Evolutionary conservation across 495 filamentous ascomycete species (phyloP).

Genomic region (Penicillium cinerascens): DNA sequence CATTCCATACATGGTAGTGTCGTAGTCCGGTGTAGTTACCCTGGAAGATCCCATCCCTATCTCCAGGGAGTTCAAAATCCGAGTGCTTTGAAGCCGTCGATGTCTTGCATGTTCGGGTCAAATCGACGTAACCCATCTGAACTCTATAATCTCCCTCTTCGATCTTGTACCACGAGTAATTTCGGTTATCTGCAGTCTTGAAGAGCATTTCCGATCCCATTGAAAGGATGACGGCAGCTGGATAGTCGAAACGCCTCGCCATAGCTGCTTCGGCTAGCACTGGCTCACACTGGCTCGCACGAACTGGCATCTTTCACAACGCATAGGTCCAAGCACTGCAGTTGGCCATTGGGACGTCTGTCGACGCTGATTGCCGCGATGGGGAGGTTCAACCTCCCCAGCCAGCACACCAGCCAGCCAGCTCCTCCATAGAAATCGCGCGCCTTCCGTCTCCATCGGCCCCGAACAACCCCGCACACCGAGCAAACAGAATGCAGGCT

Average conservation of each 20-base stretch:
- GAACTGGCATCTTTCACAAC: background rate
- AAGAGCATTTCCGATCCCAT: background rate
- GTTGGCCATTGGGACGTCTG: background rate
- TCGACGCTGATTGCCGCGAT: background rate
- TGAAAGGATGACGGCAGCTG: background rate
- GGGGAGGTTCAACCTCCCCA: conserved; percentile 41
- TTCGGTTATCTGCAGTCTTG: background rate
- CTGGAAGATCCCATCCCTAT: background rate
- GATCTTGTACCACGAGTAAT: background rate
- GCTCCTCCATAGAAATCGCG: conserved; percentile 56
- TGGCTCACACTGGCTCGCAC: background rate
- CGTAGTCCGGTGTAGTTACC: background rate
- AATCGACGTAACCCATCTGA: background rate
- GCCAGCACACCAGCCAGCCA: conserved; percentile 74
- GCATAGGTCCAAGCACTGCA: background rate
- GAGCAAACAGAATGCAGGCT: conserved; percentile 73
- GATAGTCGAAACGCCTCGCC: background rate
- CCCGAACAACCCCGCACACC: conserved; percentile 56
- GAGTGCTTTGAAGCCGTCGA: background rate
- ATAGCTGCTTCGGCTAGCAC: background rate
- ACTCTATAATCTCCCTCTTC: background rate
- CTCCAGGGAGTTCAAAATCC: background rate
- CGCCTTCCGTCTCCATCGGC: conserved; percentile 52
- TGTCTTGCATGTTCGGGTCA: background rate
- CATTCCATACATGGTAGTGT: background rate